Conservation (phyloP, 257 asterid species). For the Coffea canephora region DNA sequence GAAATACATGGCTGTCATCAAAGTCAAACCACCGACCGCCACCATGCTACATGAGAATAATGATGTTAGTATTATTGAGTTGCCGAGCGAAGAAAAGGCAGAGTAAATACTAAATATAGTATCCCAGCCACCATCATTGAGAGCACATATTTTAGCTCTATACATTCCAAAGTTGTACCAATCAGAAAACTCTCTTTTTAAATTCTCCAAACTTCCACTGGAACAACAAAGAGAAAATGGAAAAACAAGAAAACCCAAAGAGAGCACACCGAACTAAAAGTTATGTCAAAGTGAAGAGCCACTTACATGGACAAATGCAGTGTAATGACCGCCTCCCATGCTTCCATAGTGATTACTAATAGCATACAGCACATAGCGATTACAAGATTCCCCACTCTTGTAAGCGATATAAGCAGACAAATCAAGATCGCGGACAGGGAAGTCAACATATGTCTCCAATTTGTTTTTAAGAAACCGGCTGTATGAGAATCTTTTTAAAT, state of each 20-base stretch:
- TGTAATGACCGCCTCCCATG: constrained; percentile 92
- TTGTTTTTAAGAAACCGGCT: constrained; percentile 70
- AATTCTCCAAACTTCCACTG: not conserved
- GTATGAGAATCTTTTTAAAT: constrained; percentile 88
- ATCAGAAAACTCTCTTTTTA: not conserved
- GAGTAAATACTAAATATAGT: not conserved
- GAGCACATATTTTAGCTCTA: not conserved
- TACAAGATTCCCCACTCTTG: constrained; percentile 48
- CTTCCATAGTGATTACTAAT: constrained; percentile 91
- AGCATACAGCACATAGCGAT: constrained; percentile 78
- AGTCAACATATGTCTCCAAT: constrained; percentile 79
- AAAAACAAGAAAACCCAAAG: too few species aligned
- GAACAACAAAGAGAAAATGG: too few species aligned
- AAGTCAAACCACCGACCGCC: constrained; percentile 87
- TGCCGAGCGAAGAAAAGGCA: not conserved
- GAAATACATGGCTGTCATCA: constrained; percentile 78
- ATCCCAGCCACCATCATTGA: not conserved
- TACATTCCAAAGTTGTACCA: not conserved
- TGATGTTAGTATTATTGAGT: constrained; percentile 12
- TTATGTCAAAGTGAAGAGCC: constrained; percentile 6
- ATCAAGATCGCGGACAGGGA: constrained; percentile 79
- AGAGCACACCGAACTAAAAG: not conserved
- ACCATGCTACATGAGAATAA: constrained; percentile 57
- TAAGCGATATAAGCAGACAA: constrained; percentile 58
- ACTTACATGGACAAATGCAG: constrained; percentile 85